These are phyloP conservation scores for Naegleria fowleri DNA, from an alignment of 208 protist species.

Conservation along the genomic window DNA sequence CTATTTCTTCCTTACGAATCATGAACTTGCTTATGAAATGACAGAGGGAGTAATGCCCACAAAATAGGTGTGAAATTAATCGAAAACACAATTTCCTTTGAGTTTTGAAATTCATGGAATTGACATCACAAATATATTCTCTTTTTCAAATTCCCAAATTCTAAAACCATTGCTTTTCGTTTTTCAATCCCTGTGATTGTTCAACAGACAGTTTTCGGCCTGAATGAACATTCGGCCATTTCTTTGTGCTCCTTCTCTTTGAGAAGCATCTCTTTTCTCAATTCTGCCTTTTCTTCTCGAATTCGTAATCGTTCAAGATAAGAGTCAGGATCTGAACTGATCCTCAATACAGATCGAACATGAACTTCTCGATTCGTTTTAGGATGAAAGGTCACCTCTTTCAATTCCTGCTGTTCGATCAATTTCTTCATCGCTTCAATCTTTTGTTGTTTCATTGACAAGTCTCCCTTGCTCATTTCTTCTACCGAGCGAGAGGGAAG, in stretches of 20 bases:
- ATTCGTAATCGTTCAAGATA: background rate
- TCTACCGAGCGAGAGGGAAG: background rate
- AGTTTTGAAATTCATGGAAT: too few species aligned
- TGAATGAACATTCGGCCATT: background rate
- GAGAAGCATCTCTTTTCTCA: background rate
- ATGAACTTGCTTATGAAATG: background rate
- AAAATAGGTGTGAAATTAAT: too few species aligned
- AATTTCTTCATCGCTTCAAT: background rate
- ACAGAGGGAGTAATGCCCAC: background rate
- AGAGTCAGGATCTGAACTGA: background rate
- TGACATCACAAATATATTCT: too few species aligned
- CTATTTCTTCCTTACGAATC: background rate
- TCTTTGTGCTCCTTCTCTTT: background rate
- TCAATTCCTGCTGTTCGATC: background rate
- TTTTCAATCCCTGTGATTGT: background rate
- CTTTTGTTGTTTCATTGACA: background rate
- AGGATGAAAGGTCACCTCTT: background rate
- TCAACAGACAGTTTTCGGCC: background rate
- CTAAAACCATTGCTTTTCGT: too few species aligned
- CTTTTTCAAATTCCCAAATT: too few species aligned
- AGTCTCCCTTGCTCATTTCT: background rate
- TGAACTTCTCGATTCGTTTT: background rate
- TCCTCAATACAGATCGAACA: background rate
- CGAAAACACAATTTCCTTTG: too few species aligned
- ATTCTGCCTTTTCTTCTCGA: background rate